Percentiles rank a stretch among this genome's conserved stretches.
Evolutionary conservation across 192 early-diverging fungal genomes (phyloP).

Genomic region (Coemansia sp.): DNA sequence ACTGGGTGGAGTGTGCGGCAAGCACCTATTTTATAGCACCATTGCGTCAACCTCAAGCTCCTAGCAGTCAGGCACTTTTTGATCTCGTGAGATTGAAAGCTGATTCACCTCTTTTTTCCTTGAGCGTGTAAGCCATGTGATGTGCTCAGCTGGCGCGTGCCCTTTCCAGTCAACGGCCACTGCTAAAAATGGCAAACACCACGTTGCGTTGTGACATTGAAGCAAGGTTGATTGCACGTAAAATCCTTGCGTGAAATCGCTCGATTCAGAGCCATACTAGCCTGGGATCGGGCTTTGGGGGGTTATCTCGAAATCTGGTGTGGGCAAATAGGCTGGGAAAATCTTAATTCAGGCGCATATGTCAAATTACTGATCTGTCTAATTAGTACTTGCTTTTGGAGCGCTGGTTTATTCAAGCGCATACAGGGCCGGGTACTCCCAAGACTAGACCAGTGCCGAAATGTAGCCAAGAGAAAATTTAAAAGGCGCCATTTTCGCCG

Average conservation of each 20-base stretch:
- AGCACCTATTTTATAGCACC: background rate
- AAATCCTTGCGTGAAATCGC: background rate
- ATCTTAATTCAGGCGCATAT: conserved; percentile 14
- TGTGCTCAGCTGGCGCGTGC: background rate
- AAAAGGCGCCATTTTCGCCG: conserved; percentile 23
- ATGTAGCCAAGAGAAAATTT: conserved; percentile 28
- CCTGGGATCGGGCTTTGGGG: background rate
- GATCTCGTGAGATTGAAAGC: background rate
- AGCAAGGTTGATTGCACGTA: background rate
- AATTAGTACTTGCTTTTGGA: conserved; percentile 17
- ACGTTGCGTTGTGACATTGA: background rate
- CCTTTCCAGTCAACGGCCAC: background rate
- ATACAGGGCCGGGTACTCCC: conserved; percentile 23
- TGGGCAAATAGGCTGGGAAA: background rate
- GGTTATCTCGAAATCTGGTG: background rate
- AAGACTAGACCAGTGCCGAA: conserved; percentile 42
- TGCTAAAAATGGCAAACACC: background rate
- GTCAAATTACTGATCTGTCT: conserved; percentile 48
- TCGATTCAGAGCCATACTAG: conserved; percentile 3
- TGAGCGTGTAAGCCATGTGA: background rate
- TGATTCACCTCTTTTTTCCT: background rate
- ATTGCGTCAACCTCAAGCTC: background rate
- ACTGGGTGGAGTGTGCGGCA: background rate
- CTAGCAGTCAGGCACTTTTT: background rate
- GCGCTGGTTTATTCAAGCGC: conserved; percentile 25